phyloP scores from a whole-genome alignment of 345 rosid species.

The Atalantia buxifolia region DNA sequence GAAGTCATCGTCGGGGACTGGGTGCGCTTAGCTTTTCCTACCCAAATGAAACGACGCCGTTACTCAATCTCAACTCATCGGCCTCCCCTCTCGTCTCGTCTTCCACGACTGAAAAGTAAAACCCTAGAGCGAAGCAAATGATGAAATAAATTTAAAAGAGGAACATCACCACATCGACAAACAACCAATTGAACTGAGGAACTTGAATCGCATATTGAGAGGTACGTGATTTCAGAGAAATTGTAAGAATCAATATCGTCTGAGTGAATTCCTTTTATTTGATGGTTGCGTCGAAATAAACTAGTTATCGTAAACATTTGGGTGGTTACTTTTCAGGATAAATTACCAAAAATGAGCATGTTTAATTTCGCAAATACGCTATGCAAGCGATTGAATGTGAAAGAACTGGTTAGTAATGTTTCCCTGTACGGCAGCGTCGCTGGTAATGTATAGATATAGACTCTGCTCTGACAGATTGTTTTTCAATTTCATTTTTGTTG shows the following conservation, averaged over 20 bases:
- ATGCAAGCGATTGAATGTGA: conserved; percentile 44
- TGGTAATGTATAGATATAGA: conserved; percentile 24
- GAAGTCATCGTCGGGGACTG: too few species aligned
- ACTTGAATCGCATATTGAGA: background rate
- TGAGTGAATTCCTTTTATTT: background rate
- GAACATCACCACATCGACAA: too few species aligned
- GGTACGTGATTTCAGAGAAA: background rate
- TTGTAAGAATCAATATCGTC: too few species aligned
- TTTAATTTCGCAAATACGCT: conserved; percentile 24
- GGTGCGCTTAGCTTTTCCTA: background rate
- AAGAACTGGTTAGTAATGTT: conserved; percentile 42
- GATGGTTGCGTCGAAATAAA: background rate
- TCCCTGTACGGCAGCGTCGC: conserved; percentile 38
- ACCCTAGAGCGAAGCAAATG: background rate
- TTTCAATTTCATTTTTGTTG: background rate
- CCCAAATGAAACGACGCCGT: background rate
- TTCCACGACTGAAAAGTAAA: background rate
- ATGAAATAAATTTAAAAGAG: background rate
- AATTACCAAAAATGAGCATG: conserved; percentile 12
- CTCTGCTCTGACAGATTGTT: background rate
- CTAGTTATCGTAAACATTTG: background rate
- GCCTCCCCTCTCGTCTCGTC: background rate
- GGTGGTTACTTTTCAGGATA: background rate
- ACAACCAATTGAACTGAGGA: background rate
- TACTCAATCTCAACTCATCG: background rate